A percentile compares a stretch with the other conserved stretches of the same genome.
Conservation (phyloP, 2,329 filamentous ascomycete genomes). For the Sporothrix brunneoviolacea region DNA sequence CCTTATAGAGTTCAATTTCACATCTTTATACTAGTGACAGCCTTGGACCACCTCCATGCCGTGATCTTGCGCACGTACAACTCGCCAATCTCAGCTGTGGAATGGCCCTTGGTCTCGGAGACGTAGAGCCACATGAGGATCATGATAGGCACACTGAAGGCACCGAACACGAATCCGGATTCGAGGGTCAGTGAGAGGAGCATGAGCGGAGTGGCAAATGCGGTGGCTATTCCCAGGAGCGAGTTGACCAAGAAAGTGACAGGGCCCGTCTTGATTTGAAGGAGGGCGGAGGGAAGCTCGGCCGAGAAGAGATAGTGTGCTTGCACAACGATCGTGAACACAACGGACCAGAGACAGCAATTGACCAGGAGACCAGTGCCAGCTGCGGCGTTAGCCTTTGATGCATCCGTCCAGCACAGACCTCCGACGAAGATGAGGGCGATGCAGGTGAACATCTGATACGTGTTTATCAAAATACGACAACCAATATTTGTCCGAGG, state of each 20-base stretch:
- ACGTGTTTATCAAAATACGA: constrained; percentile 6
- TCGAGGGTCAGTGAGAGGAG: constrained; percentile 8
- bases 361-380: constrained; percentile 9
- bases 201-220: constrained; percentile 12
- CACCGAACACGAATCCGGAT: constrained; percentile 12
- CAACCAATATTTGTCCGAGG: constrained; percentile 3
- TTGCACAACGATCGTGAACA: constrained; percentile 5
- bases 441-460: constrained; percentile 5
- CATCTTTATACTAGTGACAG: too few species aligned
- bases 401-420: constrained; percentile 10
- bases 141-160: constrained; percentile 10
- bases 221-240: constrained; percentile 13
- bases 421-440: constrained; percentile 11
- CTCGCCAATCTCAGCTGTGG: constrained; percentile 14
- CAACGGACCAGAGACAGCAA: constrained; percentile 13
- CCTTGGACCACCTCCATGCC: constrained; percentile 9
- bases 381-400: constrained; percentile 4
- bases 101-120: constrained; percentile 13
- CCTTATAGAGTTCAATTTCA: too few species aligned
- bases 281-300: constrained; percentile 12
- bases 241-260: constrained; percentile 12
- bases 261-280: constrained; percentile 13
- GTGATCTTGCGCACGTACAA: constrained; percentile 15
- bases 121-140: constrained; percentile 12
- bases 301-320: constrained; percentile 11